Evolutionary conservation across 306 rosid species (phyloP), one percentile per base, ranked within the genome.

Genomic region (Corylus avellana): DNA sequence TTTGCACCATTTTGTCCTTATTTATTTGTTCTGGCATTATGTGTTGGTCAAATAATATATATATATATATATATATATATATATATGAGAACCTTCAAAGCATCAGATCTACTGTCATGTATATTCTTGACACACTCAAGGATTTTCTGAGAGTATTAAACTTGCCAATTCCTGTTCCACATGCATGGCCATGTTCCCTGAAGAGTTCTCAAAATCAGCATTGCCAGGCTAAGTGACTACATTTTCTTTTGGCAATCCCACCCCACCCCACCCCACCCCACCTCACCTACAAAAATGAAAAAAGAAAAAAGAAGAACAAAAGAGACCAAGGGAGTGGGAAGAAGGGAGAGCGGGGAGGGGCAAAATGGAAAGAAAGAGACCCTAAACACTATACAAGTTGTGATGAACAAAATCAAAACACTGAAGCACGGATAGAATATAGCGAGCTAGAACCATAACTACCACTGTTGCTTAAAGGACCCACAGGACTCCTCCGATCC

Each of bases 391-490:
- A 50, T 69, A 61, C 67, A 32, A 17, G 16, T 49, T 58, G 50
- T 55, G 53, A 69, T 27, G 22, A 49, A 39, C 47, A 59, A 71
- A 75, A 12, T 37, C 20, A 63, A 25, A 29, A 66, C 73, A 58
- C 12, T 32, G 46, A 78, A 18, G 75, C 12, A 5, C 46, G 46
- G 46, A 42, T 42, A 42, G 46, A 42, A 42, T 42, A 42, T 32
- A 51, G 61, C 17, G 75, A 72, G 68, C 68, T 20, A 25, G 81
- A 80, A 78, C 55, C 74, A 62, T 35, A 56, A 69, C 80, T 80
- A 76, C 82, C 64, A 72, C 58, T 64, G 75, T 79, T 83, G 76
- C 84, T 83, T 73, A 81, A 84, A 58, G 78, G 55, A 79, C 80
- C 81, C 37, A 73, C 58, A 4, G 75, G 80, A 81, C 81, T 50